Evolutionary conservation across 176 grass and related monocot species (phyloP), one percentile per base, ranked within the genome.

Genomic region (Lolium multiflorum): DNA sequence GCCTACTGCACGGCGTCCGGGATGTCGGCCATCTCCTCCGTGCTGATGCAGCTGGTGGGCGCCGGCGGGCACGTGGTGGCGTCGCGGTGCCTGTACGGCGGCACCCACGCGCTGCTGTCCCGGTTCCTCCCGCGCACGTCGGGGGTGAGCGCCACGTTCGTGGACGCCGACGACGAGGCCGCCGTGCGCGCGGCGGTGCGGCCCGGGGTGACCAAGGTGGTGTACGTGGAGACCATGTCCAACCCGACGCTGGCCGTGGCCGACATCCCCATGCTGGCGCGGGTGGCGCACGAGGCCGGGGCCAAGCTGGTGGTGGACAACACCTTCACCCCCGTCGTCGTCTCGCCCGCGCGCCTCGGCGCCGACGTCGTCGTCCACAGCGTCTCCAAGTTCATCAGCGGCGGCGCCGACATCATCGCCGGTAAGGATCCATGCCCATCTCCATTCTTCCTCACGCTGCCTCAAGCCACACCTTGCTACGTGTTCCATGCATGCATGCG

Each of bases 371-470:
- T 98, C 60, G 86, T 98, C 25, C 96, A 98, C 88, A 98, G 96
- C 86, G 96, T 98, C 11, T 91, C 96, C 77, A 98, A 98, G 86
- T 98, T 94, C 90, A 98, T 98, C 82, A 98, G 91, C 85, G 96
- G 96, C n/a, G 96, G 93, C 68, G 96, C 89, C 11, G 96, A 98
- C 78, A 83, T 98, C 73, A 98, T 98, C 74, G 96, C 96, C 58
- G 96, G 96, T 98, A 89, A 81, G 80, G 9, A 74, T 26, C 6
- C 11, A 26, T 35, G 3, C 0, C 26, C 63, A 21, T 39, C 38
- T 35, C 31, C 3, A 35, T 43, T 43, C 41, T 22, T 65, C 50
- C 35, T 17, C 62, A 77, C 25, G 10, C 43, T 35, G 31, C 31
- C 31, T 25, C 6, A 48, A 5, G 3, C 28, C 11, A 2, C 51